Conservation (phyloP, 345 rosid species). For the Gossypium australe region DNA sequence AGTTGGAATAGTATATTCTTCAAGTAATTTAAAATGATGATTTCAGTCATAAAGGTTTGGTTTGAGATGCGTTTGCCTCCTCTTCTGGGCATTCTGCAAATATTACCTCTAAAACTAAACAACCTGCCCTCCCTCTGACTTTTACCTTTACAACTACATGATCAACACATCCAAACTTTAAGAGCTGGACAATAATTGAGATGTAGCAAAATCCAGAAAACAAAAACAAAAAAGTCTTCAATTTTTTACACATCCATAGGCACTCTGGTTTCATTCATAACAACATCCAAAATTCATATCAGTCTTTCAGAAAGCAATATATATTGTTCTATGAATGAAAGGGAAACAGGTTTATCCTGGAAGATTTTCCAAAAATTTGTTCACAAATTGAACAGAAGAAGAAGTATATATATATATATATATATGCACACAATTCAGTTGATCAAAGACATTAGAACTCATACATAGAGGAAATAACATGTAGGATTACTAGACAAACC, state of each 20-base stretch:
- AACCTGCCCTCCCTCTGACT: neutral
- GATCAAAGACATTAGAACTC: neutral
- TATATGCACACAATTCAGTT: neutral
- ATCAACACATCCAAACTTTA: no score
- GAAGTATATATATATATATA: neutral
- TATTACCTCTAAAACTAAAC: neutral
- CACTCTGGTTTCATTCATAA: neutral
- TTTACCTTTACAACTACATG: neutral
- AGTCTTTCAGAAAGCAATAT: neutral
- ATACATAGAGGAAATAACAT: neutral
- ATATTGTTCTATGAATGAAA: no score
- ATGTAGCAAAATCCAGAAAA: neutral
- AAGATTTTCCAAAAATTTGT: no score
- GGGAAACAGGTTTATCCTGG: no score
- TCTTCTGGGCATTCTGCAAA: neutral
- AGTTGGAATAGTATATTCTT: no score
- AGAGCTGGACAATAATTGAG: neutral
- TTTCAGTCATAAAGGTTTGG: no score
- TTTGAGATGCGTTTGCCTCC: neutral
- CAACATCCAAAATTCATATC: neutral
- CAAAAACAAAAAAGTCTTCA: neutral
- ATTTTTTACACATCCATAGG: neutral
- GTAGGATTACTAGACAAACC: constrained; percentile 3
- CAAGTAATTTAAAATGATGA: no score
- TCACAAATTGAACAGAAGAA: neutral